Conservation (phyloP, 1,139 yeast species). For the Suhomyces maxii region DNA sequence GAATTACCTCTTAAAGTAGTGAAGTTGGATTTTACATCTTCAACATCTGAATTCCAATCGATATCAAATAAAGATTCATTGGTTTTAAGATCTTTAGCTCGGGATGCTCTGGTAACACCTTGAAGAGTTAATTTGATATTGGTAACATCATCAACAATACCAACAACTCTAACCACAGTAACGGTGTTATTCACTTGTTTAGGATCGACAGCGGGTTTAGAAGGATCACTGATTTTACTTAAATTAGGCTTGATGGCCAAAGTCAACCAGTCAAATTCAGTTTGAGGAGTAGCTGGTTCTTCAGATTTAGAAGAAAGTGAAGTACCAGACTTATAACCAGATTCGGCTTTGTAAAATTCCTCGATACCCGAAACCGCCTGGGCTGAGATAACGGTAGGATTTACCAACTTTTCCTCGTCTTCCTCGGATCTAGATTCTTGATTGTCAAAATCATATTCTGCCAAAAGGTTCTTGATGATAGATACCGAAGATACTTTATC, state of each 20-base stretch:
- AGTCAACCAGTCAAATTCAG: conserved; percentile 40
- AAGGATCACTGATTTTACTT: conserved; percentile 33
- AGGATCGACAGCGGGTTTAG: conserved; percentile 14
- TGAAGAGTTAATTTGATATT: conserved; percentile 51
- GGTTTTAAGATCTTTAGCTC: conserved; percentile 15
- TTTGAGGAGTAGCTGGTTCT: conserved; percentile 8
- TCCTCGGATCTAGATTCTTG: conserved; percentile 12
- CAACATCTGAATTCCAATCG: conserved; percentile 27
- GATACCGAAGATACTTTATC: conserved; percentile 31
- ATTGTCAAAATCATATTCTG: conserved; percentile 36
- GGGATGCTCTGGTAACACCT: conserved; percentile 44
- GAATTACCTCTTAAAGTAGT: conserved; percentile 26
- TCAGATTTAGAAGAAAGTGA: conserved; percentile 1
- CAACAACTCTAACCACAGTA: conserved; percentile 52
- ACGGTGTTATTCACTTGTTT: conserved; percentile 26
- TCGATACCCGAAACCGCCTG: conserved; percentile 40
- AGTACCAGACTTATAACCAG: conserved; percentile 8
- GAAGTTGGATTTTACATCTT: conserved; percentile 22
- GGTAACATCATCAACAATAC: conserved; percentile 47
- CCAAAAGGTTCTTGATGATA: conserved; percentile 31
- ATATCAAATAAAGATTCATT: conserved; percentile 33
- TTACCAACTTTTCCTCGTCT: conserved; percentile 17
- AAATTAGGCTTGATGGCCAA: conserved; percentile 45
- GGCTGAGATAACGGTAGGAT: conserved; percentile 29
- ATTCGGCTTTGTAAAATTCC: conserved; percentile 26